These are phyloP conservation scores for Trichosanthes cucumerina DNA, from an alignment of 306 rosid species.

Conservation along the genomic window DNA sequence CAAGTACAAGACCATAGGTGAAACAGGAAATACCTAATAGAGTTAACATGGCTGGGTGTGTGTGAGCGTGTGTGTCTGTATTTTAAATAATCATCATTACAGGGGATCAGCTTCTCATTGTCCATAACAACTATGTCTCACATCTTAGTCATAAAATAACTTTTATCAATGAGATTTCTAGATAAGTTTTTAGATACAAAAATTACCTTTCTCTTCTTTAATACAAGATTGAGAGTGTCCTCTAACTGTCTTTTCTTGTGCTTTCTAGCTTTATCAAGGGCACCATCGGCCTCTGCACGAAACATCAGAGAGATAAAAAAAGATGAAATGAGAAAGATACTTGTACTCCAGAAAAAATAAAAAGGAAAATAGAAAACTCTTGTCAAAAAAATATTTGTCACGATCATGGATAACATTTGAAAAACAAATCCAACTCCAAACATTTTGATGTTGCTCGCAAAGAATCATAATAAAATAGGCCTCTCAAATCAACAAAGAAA, in stretches of 20 bases:
- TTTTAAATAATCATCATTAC: background rate
- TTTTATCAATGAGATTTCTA: background rate
- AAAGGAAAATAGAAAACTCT: background rate
- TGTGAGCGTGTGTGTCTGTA: background rate
- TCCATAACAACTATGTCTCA: background rate
- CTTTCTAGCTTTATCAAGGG: slow-evolving; percentile 96
- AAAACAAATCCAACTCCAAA: background rate
- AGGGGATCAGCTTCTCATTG: background rate
- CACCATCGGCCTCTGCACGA: slow-evolving; percentile 95
- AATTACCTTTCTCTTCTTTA: slow-evolving; percentile 86
- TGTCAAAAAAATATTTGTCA: background rate
- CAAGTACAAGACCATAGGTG: background rate
- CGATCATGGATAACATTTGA: background rate
- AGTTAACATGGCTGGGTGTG: background rate
- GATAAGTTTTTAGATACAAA: background rate
- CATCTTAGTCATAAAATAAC: background rate
- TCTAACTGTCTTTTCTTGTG: slow-evolving; percentile 97
- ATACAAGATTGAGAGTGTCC: slow-evolving; percentile 83
- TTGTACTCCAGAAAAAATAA: background rate
- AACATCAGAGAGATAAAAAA: slow-evolving; percentile 13
- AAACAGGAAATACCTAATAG: background rate
- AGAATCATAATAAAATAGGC: background rate
- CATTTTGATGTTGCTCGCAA: background rate
- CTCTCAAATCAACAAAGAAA: slow-evolving; percentile 1
- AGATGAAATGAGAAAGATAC: background rate